Percentiles rank a stretch among this genome's conserved stretches.
Evolutionary conservation across 805 yeast genomes (phyloP).

Genomic region (Pichia pseudocactophila): DNA sequence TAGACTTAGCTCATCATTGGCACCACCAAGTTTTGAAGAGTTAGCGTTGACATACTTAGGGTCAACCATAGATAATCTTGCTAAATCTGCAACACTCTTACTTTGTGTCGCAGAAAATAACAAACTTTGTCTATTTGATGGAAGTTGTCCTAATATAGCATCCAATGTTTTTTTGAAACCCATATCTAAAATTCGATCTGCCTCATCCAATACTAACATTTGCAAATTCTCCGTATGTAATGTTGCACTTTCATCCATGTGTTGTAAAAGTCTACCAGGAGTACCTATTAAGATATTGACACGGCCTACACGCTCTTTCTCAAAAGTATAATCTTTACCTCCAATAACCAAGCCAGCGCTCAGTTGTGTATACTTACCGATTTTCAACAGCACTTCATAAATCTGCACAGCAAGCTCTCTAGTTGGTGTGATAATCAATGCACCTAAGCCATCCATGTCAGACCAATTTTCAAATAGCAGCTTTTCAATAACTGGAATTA

Average conservation of each 20-base stretch:
- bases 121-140: slow-evolving; percentile 74
- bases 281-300: slow-evolving; percentile 84
- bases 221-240: slow-evolving; percentile 69
- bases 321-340: slow-evolving; percentile 80
- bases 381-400: slow-evolving; percentile 75
- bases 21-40: slow-evolving; percentile 13
- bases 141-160: slow-evolving; percentile 67
- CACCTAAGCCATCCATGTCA: slow-evolving; percentile 82
- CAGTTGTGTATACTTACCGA: slow-evolving; percentile 65
- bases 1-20: slow-evolving; percentile 32
- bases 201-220: slow-evolving; percentile 79
- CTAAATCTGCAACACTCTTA: slow-evolving; percentile 71
- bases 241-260: slow-evolving; percentile 81
- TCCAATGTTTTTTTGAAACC: slow-evolving; percentile 82
- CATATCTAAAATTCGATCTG: slow-evolving; percentile 89
- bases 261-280: slow-evolving; percentile 86
- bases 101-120: slow-evolving; percentile 87
- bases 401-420: slow-evolving; percentile 88
- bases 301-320: slow-evolving; percentile 66
- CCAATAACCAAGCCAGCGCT: slow-evolving; percentile 92
- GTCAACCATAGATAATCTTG: slow-evolving; percentile 60
- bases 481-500: slow-evolving; percentile 71
- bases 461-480: slow-evolving; percentile 66
- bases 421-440: slow-evolving; percentile 83
- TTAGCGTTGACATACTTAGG: slow-evolving; percentile 51